Evolutionary conservation across 768 basidiomycete species (phyloP).

Genomic region (Tylopilus intermedius): DNA sequence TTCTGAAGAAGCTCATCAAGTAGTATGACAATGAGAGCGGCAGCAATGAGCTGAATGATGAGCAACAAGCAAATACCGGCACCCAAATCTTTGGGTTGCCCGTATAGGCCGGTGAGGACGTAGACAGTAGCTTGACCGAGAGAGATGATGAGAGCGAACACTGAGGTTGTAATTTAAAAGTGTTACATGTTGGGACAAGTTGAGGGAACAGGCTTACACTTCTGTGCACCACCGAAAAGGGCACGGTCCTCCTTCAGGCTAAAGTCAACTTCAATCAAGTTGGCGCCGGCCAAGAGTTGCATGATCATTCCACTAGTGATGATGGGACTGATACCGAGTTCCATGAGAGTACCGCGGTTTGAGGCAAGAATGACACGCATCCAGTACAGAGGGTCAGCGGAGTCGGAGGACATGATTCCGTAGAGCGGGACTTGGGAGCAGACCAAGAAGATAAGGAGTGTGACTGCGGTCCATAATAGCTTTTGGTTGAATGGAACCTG

Average conservation of each 20-base stretch:
- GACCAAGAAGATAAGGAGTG: conserved; percentile 98
- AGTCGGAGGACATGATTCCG: conserved; percentile 99
- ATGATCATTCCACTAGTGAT: conserved; percentile 99
- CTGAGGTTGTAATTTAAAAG: conserved; percentile 38
- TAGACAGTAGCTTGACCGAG: conserved; percentile 97
- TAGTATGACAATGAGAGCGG: conserved; percentile 93
- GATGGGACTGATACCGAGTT: conserved; percentile 96
- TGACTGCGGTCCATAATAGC: conserved; percentile 97
- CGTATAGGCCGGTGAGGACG: conserved; percentile 95
- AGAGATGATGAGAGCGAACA: conserved; percentile 94
- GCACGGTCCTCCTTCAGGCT: conserved; percentile 95
- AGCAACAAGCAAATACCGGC: conserved; percentile 95
- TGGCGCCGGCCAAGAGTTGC: conserved; percentile 97
- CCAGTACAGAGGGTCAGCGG: conserved; percentile 98
- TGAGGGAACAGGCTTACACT: conserved; percentile 54
- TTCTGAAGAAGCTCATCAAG: conserved; percentile 99
- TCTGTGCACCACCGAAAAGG: conserved; percentile 93
- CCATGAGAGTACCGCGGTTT: conserved; percentile 98
- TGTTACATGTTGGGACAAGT: not conserved
- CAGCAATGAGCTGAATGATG: conserved; percentile 92
- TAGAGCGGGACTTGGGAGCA: conserved; percentile 99
- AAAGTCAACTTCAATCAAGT: conserved; percentile 96
- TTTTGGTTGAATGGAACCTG: conserved; percentile 99
- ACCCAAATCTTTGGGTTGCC: conserved; percentile 87
- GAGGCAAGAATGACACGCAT: conserved; percentile 99